Base-by-base conservation (phyloP, 805 yeast genomes). In the Wickerhamiella alocasiicola region DNA sequence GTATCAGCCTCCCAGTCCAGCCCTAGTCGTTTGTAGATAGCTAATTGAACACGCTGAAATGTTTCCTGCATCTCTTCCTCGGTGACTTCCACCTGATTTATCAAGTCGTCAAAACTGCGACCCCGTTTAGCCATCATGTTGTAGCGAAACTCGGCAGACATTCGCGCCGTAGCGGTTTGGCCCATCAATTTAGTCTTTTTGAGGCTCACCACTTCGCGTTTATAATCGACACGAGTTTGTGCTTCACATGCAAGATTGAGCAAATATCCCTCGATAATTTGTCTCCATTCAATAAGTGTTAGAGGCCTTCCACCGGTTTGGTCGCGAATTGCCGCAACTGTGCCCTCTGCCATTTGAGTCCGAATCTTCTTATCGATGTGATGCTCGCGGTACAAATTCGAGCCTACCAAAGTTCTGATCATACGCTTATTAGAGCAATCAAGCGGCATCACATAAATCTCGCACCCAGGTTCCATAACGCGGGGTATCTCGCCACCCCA, bases 231-330 rank as follows among this genome's bases (percentile, higher is more conserved):
- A 16, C 83, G 66, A 49, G 84, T 76, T 54, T 80, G 84, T 12
- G 77, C 74, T 49, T 78, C 84, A 36, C 78, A 78, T 3, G 74
- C 81, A 23, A 78, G 61, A 52, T 74, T 76, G 27, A 78, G 56
- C 27, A 76, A 50, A 51, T 71, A 80, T 57, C 78, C 79, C 48
- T 80, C 88, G 44, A 80, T 75, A 20, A 80, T 69, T 51, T 78
- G 76, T 49, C 87, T 63, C 83, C 85, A 78, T 55, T 79, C 81
- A 19, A 73, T 71, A 46, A 69, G 65, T 5, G 70, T 60, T n/a
- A 71, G 52, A 34, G 35, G 16, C 2, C 54, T 49, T 16, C 48
- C 44, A 19, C 39, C 30, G 12, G 32, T 34, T n/a, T 51, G 44
- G 16, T 44, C 39, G 11, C 56, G 50, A 0, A 80, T 79, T 11